These are phyloP conservation scores for Fusarium mexicanum DNA, from an alignment of 2,329 filamentous ascomycete species.

Conservation along the genomic window DNA sequence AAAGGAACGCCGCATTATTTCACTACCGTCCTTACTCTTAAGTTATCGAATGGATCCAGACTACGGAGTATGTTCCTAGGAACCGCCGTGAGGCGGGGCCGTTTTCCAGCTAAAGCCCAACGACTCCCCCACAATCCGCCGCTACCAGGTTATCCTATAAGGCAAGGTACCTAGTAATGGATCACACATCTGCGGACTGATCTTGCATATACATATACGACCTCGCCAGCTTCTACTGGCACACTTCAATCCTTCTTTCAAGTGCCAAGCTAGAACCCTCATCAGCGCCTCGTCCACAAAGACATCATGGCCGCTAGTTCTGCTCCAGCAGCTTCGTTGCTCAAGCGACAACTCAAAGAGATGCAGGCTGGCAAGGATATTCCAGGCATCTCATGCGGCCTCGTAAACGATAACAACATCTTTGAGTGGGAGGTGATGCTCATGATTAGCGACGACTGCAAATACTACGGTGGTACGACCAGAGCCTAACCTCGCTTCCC, in stretches of 20 bases:
- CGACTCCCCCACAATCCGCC: conserved; percentile 31
- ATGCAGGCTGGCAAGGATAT: conserved; percentile 94
- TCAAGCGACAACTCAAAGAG: conserved; percentile 88
- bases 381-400: conserved; percentile 90
- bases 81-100: conserved; percentile 16
- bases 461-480: conserved; percentile 85
- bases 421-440: conserved; percentile 99
- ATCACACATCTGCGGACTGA: conserved; percentile 11
- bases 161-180: background rate
- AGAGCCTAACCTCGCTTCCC: background rate
- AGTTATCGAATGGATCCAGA: conserved; percentile 4
- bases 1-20: background rate
- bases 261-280: background rate
- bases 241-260: background rate
- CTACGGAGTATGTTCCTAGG: background rate
- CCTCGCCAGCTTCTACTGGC: background rate
- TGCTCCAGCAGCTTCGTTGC: conserved; percentile 74
- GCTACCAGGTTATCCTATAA: conserved; percentile 9
- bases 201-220: conserved; percentile 8
- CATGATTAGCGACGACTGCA: conserved; percentile 95
- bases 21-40: background rate
- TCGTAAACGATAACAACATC: conserved; percentile 85
- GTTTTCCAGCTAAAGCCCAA: conserved; percentile 6
- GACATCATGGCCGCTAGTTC: conserved; percentile 37
- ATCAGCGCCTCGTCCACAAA: background rate